A percentile compares a stretch with the other conserved stretches of the same genome.
Conservation (phyloP, 2,329 filamentous ascomycete genomes). For the Calycina marina region DNA sequence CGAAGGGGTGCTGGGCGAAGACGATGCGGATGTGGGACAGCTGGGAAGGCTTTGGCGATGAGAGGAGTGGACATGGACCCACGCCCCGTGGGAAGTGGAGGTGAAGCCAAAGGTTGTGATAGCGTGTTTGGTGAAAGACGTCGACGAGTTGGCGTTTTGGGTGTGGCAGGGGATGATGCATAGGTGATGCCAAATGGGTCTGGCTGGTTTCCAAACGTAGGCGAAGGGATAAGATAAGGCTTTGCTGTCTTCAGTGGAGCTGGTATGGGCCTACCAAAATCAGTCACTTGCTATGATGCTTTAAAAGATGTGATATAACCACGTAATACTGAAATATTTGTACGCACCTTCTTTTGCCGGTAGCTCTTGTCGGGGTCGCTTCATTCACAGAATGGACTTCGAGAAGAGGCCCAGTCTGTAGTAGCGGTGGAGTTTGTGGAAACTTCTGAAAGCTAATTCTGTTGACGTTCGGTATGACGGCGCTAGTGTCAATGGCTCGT, state of each 20-base stretch:
- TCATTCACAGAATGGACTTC: neutral
- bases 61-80: slow-evolving; percentile 6
- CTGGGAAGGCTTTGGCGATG: slow-evolving; percentile 2
- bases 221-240: too few relatives aligned
- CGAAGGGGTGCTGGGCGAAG: too few relatives aligned
- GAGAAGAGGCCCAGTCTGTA: neutral
- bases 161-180: neutral
- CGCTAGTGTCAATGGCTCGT: neutral
- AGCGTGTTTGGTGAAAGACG: neutral
- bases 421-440: neutral
- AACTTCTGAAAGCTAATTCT: neutral
- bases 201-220: too few relatives aligned
- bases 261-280: too few relatives aligned
- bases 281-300: too few relatives aligned
- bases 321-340: too few relatives aligned
- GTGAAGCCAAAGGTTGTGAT: slow-evolving; percentile 2
- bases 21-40: slow-evolving; percentile 5
- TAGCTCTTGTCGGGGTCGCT: too few relatives aligned
- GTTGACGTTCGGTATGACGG: neutral
- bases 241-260: too few relatives aligned
- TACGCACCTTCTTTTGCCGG: too few relatives aligned
- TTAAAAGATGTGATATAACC: too few relatives aligned
- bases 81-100: slow-evolving; percentile 4
- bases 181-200: too few relatives aligned
- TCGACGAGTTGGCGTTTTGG: neutral